Base-by-base conservation (phyloP, 2,329 filamentous ascomycete genomes). In the Hypoxylon sp. region DNA sequence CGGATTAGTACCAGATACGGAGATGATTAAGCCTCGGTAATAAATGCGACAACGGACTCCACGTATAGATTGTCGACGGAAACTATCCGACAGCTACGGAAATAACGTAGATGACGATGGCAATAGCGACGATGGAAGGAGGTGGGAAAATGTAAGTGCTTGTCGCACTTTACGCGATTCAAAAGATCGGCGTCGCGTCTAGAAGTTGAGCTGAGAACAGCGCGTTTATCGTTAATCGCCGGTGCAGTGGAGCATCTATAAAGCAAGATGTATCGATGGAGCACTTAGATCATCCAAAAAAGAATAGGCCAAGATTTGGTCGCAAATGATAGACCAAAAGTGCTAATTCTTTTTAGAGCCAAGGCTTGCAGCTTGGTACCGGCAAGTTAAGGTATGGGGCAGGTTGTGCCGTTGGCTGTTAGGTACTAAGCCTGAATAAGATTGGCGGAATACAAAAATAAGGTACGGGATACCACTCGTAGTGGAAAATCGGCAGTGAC, bases 401-500 rank as follows among this genome's bases (percentile, higher is more conserved):
- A 17, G 3, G 13, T 15, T 32, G 17, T 13, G 2, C 26, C 13
- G 32, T n/a, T n/a, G n/a, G n/a, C n/a, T n/a, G n/a, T n/a, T n/a
- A n/a, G n/a, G n/a, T n/a, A n/a, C 39, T 63, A 63, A 49, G 4
- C 52, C 22, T 24, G 56, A 49, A 26, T n/a, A 19, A 51, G 24
- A 28, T 49, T 66, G 60, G 60, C 19, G 32, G 17, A 13, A 19
- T 58, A 60, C 37, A 46, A 39, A 39, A 41, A 30, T 46, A 28
- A 64, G 48, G 57, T 57, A 61, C 60, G 22, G 59, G 48, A 53
- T 57, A 61, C 60, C 49, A 41, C 60, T 60, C 44, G 44, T 55
- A 39, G 51, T 65, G 58, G 61, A 60, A 62, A 67, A 64, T 68
- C 66, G 64, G 66, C 64, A 68, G 66, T 68, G 66, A 68, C 66